phyloP scores from a whole-genome alignment of 768 basidiomycete genomes.

The Trametes cubensis region DNA sequence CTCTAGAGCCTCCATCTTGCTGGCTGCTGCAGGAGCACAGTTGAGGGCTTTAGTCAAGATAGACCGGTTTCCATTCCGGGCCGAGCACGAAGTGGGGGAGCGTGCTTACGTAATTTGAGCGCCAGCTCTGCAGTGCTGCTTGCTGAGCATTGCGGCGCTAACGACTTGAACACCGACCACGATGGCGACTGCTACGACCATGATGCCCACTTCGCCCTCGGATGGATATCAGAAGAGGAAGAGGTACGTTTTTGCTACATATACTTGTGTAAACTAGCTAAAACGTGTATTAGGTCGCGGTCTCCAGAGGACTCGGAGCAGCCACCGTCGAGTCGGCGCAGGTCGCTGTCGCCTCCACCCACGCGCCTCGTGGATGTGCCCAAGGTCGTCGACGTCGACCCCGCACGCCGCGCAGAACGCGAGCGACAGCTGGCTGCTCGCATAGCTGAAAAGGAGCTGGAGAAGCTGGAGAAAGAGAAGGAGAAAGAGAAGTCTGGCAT shows the following conservation, averaged over 20 bases:
- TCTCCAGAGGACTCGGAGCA: conserved; percentile 38
- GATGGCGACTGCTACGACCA: conserved; percentile 48
- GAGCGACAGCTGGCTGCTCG: conserved; percentile 79
- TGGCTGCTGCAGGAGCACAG: neutral
- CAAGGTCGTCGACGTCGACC: conserved; percentile 72
- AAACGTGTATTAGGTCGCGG: conserved; percentile 32
- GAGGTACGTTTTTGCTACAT: conserved; percentile 32
- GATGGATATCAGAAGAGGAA: conserved; percentile 49
- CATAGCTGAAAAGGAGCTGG: conserved; percentile 68
- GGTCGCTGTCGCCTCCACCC: conserved; percentile 45
- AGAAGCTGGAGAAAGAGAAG: conserved; percentile 57
- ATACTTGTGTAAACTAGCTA: neutral
- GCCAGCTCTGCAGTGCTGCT: conserved; percentile 16
- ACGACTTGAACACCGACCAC: conserved; percentile 30
- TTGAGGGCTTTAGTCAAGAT: conserved; percentile 3
- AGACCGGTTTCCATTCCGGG: conserved; percentile 11
- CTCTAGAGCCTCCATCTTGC: conserved; percentile 53
- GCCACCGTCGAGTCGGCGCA: conserved; percentile 46
- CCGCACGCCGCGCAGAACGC: conserved; percentile 71
- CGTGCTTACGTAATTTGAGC: conserved; percentile 12
- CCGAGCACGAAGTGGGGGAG: neutral
- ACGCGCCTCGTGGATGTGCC: conserved; percentile 43
- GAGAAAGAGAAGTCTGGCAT: conserved; percentile 39
- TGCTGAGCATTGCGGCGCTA: conserved; percentile 8
- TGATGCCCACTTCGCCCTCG: conserved; percentile 33